Conservation (phyloP, 768 basidiomycete species). For the Lyophyllum atratum region DNA sequence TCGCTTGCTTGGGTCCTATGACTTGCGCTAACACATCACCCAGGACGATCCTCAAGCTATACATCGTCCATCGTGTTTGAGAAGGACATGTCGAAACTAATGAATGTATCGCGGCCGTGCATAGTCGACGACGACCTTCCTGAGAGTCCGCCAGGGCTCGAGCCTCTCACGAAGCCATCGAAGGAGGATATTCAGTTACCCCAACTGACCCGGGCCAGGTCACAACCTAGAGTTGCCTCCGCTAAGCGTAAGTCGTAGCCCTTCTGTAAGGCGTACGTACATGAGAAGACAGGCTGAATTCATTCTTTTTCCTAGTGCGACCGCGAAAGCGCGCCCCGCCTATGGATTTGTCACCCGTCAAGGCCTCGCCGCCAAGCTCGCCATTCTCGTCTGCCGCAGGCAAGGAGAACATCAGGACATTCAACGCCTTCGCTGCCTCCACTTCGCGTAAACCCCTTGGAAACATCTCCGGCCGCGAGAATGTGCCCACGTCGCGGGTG, state of each 20-base stretch:
- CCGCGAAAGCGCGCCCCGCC: constrained; percentile 40
- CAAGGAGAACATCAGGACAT: constrained; percentile 41
- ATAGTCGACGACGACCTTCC: constrained; percentile 31
- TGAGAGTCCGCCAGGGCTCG: constrained; percentile 34
- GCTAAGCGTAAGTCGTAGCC: constrained; percentile 34
- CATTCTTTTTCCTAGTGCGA: constrained; percentile 26
- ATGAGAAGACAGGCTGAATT: background rate
- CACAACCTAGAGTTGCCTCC: constrained; percentile 43
- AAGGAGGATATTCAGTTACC: constrained; percentile 12
- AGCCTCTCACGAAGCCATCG: constrained; percentile 6
- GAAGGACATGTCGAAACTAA: constrained; percentile 45
- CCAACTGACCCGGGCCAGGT: constrained; percentile 35
- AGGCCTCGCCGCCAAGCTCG: constrained; percentile 50
- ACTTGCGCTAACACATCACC: constrained; percentile 2
- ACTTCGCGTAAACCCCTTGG: constrained; percentile 34
- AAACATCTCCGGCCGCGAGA: constrained; percentile 25
- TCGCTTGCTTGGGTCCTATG: background rate
- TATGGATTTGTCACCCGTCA: constrained; percentile 51
- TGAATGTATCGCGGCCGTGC: constrained; percentile 34
- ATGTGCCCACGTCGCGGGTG: constrained; percentile 17
- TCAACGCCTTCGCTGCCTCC: constrained; percentile 26
- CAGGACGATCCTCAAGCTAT: constrained; percentile 52
- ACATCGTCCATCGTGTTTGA: constrained; percentile 50
- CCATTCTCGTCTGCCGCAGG: constrained; percentile 33
- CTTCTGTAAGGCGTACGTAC: too few species aligned